Evolutionary conservation across 768 basidiomycete species (phyloP).

Genomic region (Melanogaster broomeanus): DNA sequence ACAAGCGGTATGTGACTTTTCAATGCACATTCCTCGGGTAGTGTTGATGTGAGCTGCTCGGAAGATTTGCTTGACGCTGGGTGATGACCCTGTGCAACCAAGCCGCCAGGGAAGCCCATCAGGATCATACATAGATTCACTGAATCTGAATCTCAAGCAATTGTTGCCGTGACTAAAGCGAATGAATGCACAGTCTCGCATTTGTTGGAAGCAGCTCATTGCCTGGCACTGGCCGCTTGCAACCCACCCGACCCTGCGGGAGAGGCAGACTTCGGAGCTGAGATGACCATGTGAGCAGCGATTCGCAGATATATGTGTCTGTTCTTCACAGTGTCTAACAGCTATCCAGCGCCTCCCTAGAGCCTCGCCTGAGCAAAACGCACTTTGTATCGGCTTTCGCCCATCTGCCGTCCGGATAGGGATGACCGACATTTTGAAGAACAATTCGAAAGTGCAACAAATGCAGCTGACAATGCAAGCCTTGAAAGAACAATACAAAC

Average conservation of each 20-base stretch:
- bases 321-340: neutral
- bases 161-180: slow-evolving; percentile 5
- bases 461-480: neutral
- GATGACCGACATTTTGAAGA: slow-evolving; percentile 3
- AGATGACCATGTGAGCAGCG: slow-evolving; percentile 6
- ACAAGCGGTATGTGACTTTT: neutral
- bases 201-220: slow-evolving; percentile 16
- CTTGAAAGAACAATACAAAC: neutral
- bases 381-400: slow-evolving; percentile 3
- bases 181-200: slow-evolving; percentile 1
- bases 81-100: neutral
- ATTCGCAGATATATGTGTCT: neutral
- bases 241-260: neutral
- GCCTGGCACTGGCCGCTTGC: slow-evolving; percentile 9
- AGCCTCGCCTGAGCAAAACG: neutral
- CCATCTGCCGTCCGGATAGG: slow-evolving; percentile 1
- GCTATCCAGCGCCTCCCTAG: slow-evolving; percentile 3
- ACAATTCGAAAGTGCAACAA: neutral
- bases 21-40: neutral
- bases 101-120: neutral
- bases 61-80: neutral
- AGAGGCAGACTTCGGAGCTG: slow-evolving; percentile 7
- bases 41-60: neutral
- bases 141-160: neutral
- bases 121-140: slow-evolving; percentile 5